These are phyloP conservation scores for Exophiala sp. DNA, from an alignment of 2,329 filamentous ascomycete species.

Conservation along the genomic window DNA sequence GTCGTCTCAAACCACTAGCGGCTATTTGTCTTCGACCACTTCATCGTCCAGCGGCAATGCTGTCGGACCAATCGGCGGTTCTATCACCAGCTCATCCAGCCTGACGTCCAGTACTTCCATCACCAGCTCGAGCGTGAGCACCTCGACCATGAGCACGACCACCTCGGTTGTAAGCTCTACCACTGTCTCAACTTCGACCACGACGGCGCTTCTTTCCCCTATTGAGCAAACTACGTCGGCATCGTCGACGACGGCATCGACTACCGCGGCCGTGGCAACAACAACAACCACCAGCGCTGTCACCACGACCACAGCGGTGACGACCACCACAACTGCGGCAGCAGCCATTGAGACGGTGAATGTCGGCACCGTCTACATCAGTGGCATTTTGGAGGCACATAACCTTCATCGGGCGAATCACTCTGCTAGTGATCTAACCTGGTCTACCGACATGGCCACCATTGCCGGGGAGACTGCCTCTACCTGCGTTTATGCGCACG, in stretches of 20 bases:
- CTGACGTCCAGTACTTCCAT: not conserved
- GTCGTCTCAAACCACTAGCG: not conserved
- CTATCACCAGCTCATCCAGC: not conserved
- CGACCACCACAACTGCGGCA: constrained; percentile 32
- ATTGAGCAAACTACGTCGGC: not conserved
- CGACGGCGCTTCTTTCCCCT: not conserved
- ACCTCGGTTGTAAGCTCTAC: not conserved
- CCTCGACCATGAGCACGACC: not conserved
- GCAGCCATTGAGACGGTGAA: not conserved
- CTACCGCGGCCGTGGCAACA: not conserved
- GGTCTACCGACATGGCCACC: constrained; percentile 57
- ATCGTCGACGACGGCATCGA: not conserved
- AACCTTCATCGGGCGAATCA: constrained; percentile 82
- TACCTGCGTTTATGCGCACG: constrained; percentile 66
- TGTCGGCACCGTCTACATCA: constrained; percentile 23
- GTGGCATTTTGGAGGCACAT: constrained; percentile 59
- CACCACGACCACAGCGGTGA: constrained; percentile 29
- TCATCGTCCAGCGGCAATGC: constrained; percentile 3
- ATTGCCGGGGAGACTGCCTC: constrained; percentile 60
- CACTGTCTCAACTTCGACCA: not conserved
- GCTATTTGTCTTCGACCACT: constrained; percentile 5
- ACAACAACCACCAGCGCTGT: constrained; percentile 8
- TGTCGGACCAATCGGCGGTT: constrained; percentile 8
- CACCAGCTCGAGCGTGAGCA: too few relatives aligned
- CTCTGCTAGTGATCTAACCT: constrained; percentile 58